A percentile compares a stretch with the other conserved stretches of the same genome.
Conservation (phyloP, 1,139 yeast genomes). For the Casaregolazyma lundiana region DNA sequence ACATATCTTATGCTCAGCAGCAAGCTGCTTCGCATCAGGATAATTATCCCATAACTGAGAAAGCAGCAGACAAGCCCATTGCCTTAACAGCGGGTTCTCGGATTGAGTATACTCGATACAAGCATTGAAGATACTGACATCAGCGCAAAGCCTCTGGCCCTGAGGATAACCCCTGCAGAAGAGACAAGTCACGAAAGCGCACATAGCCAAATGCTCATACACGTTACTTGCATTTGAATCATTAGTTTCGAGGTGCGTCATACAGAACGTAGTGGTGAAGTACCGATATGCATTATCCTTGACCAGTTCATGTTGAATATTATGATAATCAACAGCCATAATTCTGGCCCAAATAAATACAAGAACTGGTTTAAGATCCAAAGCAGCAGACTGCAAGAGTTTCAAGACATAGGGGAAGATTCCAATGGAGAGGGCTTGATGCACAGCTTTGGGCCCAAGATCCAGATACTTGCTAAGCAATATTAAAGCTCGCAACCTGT, state of each 20-base stretch:
- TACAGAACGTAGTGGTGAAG: conserved; percentile 72
- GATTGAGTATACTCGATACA: conserved; percentile 64
- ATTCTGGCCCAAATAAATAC: conserved; percentile 97
- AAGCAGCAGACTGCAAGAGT: conserved; percentile 89
- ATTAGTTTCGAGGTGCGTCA: conserved; percentile 39
- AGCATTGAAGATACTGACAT: conserved; percentile 65
- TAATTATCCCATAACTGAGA: conserved; percentile 74
- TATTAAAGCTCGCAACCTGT: conserved; percentile 82
- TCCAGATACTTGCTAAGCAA: conserved; percentile 81
- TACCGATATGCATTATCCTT: conserved; percentile 90
- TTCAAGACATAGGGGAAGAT: conserved; percentile 93
- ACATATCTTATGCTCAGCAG: conserved; percentile 61
- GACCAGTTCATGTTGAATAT: conserved; percentile 86
- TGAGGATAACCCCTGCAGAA: conserved; percentile 75
- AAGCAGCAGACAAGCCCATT: conserved; percentile 82
- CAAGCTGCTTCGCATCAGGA: conserved; percentile 71
- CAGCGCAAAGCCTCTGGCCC: conserved; percentile 78
- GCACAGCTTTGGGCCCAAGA: conserved; percentile 97
- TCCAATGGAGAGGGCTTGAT: conserved; percentile 86
- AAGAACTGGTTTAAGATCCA: conserved; percentile 87
- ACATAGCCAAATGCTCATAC: conserved; percentile 88
- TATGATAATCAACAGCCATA: conserved; percentile 88
- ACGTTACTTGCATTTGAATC: conserved; percentile 33
- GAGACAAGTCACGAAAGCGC: conserved; percentile 81
- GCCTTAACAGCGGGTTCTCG: conserved; percentile 81